Evolutionary conservation across 768 basidiomycete genomes (phyloP).

Genomic region (Tricholoma terreum): DNA sequence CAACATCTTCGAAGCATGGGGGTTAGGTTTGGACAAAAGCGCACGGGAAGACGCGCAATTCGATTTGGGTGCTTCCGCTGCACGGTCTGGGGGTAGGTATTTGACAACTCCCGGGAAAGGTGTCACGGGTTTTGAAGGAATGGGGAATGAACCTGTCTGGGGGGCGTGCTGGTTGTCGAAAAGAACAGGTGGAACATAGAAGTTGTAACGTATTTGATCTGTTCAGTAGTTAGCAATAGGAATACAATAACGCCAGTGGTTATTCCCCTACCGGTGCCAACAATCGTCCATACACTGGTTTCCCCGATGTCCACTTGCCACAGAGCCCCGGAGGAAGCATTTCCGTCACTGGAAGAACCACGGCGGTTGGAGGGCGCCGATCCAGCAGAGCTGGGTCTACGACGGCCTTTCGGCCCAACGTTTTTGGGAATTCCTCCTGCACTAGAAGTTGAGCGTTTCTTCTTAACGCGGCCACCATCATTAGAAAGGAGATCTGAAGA

Average conservation of each 20-base stretch:
- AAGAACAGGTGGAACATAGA: constrained; percentile 83
- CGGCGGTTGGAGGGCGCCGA: constrained; percentile 66
- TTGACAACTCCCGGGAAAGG: constrained; percentile 87
- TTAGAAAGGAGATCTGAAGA: constrained; percentile 69
- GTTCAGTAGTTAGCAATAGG: constrained; percentile 12
- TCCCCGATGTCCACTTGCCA: constrained; percentile 93
- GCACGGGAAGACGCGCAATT: constrained; percentile 65
- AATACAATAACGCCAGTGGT: constrained; percentile 4
- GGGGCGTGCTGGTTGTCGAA: constrained; percentile 78
- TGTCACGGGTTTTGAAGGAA: constrained; percentile 79
- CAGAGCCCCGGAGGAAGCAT: constrained; percentile 72
- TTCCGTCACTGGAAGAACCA: constrained; percentile 62
- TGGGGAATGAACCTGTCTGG: constrained; percentile 70
- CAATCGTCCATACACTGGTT: constrained; percentile 93
- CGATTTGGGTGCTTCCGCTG: constrained; percentile 76
- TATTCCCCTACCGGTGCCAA: constrained; percentile 71
- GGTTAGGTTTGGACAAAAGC: constrained; percentile 72
- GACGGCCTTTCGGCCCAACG: constrained; percentile 51
- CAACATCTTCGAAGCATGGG: constrained; percentile 75
- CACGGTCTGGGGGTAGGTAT: constrained; percentile 87
- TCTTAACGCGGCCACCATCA: constrained; percentile 83
- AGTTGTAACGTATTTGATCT: constrained; percentile 93
- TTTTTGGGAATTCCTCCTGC: constrained; percentile 56
- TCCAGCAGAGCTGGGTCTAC: constrained; percentile 76
- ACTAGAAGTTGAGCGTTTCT: constrained; percentile 77